Evolutionary conservation across 805 yeast genomes (phyloP).

Genomic region (Schwanniomyces vanrijiae): DNA sequence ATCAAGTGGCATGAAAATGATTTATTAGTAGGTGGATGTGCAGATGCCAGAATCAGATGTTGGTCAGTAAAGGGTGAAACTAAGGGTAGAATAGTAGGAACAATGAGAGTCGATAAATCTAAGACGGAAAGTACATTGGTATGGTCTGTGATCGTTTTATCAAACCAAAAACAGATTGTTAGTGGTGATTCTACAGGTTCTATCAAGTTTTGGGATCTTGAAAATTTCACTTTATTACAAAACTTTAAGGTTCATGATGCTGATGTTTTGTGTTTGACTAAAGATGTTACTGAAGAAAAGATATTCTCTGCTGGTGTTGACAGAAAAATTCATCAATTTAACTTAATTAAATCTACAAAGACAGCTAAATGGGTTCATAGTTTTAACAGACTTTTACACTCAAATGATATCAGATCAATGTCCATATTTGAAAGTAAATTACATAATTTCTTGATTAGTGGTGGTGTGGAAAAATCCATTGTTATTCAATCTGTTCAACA

Average conservation of each 20-base stretch:
- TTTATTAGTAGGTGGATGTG: slow-evolving; percentile 85
- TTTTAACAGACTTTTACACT: slow-evolving; percentile 76
- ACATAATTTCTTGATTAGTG: slow-evolving; percentile 69
- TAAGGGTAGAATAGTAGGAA: slow-evolving; percentile 70
- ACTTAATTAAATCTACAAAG: slow-evolving; percentile 36
- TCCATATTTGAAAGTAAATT: slow-evolving; percentile 67
- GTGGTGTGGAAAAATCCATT: slow-evolving; percentile 77
- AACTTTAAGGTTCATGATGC: slow-evolving; percentile 85
- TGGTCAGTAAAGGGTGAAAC: slow-evolving; percentile 58
- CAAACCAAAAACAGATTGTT: slow-evolving; percentile 70
- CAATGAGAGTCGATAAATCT: slow-evolving; percentile 90
- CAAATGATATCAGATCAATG: slow-evolving; percentile 83
- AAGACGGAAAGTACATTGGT: slow-evolving; percentile 84
- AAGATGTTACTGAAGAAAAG: slow-evolving; percentile 58
- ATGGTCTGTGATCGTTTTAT: slow-evolving; percentile 77
- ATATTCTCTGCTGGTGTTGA: slow-evolving; percentile 93
- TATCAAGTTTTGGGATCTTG: slow-evolving; percentile 88
- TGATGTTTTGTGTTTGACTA: slow-evolving; percentile 75
- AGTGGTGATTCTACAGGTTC: slow-evolving; percentile 96
- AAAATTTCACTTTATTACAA: slow-evolving; percentile 73
- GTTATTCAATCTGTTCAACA: slow-evolving; percentile 64
- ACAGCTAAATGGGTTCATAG: slow-evolving; percentile 69
- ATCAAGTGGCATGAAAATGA: slow-evolving; percentile 72
- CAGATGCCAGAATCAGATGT: slow-evolving; percentile 86
- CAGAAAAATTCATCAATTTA: slow-evolving; percentile 79